Evolutionary conservation across 495 filamentous ascomycete genomes (phyloP).

Genomic region (Aspergillus diversus): DNA sequence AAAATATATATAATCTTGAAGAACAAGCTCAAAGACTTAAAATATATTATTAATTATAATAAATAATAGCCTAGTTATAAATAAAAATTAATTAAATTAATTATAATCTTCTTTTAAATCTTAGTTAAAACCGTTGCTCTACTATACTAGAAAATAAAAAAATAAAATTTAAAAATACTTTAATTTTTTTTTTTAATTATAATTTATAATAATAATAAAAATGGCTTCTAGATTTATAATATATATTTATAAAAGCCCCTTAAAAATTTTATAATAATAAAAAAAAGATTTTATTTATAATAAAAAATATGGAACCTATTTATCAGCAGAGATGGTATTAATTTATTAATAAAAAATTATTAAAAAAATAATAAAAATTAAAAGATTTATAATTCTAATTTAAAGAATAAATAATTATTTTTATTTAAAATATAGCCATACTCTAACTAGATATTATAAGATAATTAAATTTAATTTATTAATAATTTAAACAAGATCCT

Average conservation of each 20-base stretch:
- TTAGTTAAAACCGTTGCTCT: neutral
- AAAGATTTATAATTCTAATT: neutral
- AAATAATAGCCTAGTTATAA: neutral
- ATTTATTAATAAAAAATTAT: slow-evolving; percentile 1
- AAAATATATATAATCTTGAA: neutral
- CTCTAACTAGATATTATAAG: neutral
- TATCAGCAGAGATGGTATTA: neutral
- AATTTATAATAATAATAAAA: neutral
- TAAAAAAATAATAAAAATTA: neutral
- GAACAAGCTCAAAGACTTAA: neutral
- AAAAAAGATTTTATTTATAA: neutral
- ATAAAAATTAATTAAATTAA: neutral
- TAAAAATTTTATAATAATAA: neutral
- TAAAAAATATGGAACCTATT: neutral
- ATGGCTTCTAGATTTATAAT: neutral
- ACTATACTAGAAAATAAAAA: neutral
- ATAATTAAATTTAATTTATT: neutral
- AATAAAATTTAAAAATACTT: neutral
- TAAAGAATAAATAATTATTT: slow-evolving; percentile 6
- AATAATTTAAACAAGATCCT: slow-evolving; percentile 1
- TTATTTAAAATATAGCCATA: neutral
- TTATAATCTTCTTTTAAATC: neutral
- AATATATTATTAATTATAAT: neutral
- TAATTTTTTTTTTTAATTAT: neutral
- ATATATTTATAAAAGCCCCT: neutral